Conservation (phyloP, 208 protist genomes). For the Leptomonas pyrrhocoris region DNA sequence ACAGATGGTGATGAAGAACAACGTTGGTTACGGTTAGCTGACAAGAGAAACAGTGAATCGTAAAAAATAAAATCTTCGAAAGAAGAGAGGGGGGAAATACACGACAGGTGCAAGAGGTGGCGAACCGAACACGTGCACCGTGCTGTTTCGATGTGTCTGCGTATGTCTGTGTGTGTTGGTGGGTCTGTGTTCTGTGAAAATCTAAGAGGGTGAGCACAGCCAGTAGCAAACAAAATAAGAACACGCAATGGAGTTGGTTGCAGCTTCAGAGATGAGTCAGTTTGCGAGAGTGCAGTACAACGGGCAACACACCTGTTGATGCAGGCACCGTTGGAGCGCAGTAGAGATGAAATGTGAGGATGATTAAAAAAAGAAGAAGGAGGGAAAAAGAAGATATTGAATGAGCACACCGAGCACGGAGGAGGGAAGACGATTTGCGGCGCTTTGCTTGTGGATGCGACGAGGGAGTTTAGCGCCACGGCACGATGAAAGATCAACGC, state of each 20-base stretch:
- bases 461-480: too few species aligned
- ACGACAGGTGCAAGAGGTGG: too few species aligned
- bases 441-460: too few species aligned
- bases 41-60: background rate
- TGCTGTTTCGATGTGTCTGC: background rate
- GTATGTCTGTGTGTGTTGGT: background rate
- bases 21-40: background rate
- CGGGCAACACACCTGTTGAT: background rate
- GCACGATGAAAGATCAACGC: too few species aligned
- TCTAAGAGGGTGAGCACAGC: background rate
- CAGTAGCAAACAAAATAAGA: background rate
- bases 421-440: too few species aligned
- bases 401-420: too few species aligned
- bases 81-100: background rate
- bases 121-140: too few species aligned
- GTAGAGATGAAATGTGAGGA: background rate
- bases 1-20: background rate
- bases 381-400: too few species aligned
- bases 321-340: background rate
- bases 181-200: background rate
- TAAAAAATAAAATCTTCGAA: conserved; percentile 19
- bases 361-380: background rate
- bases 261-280: background rate
- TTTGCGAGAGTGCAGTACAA: background rate
- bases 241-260: background rate